phyloP scores from a whole-genome alignment of 345 rosid species.

The Brassica rapa region DNA sequence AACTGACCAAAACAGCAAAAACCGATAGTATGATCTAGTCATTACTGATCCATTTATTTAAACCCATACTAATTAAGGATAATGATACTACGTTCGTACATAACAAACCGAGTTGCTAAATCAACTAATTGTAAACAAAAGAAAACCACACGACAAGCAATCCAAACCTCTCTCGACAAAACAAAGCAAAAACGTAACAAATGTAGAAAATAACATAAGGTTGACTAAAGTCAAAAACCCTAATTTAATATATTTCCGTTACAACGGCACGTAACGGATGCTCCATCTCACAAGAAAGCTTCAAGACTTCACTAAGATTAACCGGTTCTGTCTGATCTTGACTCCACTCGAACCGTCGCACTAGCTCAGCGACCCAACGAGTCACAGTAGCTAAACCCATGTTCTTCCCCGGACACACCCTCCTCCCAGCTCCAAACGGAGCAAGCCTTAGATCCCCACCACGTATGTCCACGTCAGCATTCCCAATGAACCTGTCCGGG shows the following conservation, averaged over 20 bases:
- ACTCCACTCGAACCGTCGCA: constrained; percentile 58
- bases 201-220: background rate
- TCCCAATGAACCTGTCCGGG: constrained; percentile 68
- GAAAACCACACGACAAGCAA: constrained; percentile 15
- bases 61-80: background rate
- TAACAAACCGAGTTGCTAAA: constrained; percentile 1
- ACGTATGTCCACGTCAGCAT: constrained; percentile 60
- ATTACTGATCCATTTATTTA: constrained; percentile 16
- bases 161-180: constrained; percentile 14
- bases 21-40: background rate
- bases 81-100: background rate
- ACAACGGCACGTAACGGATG: constrained; percentile 60
- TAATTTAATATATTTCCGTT: constrained; percentile 25
- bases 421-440: constrained; percentile 87
- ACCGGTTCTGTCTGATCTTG: constrained; percentile 47
- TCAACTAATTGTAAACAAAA: background rate
- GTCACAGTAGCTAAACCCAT: constrained; percentile 65
- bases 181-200: background rate
- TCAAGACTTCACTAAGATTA: constrained; percentile 67
- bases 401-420: constrained; percentile 89
- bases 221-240: constrained; percentile 28
- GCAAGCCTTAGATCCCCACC: constrained; percentile 78
- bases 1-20: background rate
- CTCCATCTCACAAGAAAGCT: constrained; percentile 93
- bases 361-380: constrained; percentile 83